Conservation (phyloP, 768 basidiomycete genomes). For the Cystofilobasidium bisporidii region DNA sequence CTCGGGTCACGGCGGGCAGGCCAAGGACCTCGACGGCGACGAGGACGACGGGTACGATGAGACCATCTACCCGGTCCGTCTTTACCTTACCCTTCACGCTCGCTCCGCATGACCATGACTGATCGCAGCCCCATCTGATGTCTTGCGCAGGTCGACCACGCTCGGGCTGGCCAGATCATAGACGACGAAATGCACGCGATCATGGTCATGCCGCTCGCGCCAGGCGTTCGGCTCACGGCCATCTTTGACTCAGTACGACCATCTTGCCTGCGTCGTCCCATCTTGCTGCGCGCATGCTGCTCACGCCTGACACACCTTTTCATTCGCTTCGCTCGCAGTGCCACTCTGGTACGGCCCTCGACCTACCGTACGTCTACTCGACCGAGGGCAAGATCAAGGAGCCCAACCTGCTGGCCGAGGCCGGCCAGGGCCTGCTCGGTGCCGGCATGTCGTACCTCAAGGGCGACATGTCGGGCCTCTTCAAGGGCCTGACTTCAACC, state of each 20-base stretch:
- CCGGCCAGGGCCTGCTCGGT: constrained; percentile 73
- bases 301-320: constrained; percentile 29
- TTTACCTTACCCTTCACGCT: neutral
- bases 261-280: constrained; percentile 27
- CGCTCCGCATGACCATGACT: too few species aligned
- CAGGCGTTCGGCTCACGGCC: constrained; percentile 76
- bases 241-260: constrained; percentile 39
- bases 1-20: constrained; percentile 91
- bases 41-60: constrained; percentile 78
- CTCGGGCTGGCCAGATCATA: constrained; percentile 63
- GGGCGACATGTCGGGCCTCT: constrained; percentile 69
- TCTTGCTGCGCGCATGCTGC: constrained; percentile 29
- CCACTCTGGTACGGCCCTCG: constrained; percentile 81
- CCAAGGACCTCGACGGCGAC: constrained; percentile 51
- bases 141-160: constrained; percentile 49
- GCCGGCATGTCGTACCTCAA: constrained; percentile 59
- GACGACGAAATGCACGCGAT: constrained; percentile 78
- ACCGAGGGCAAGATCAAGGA: constrained; percentile 94
- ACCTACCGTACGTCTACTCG: constrained; percentile 55
- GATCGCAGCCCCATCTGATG: too few species aligned
- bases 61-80: constrained; percentile 42
- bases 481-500: constrained; percentile 40
- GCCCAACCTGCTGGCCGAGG: constrained; percentile 76
- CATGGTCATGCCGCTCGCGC: constrained; percentile 68
- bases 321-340: constrained; percentile 46